These are phyloP conservation scores for Bacidia rubella DNA, from an alignment of 495 filamentous ascomycete species.

Conservation along the genomic window DNA sequence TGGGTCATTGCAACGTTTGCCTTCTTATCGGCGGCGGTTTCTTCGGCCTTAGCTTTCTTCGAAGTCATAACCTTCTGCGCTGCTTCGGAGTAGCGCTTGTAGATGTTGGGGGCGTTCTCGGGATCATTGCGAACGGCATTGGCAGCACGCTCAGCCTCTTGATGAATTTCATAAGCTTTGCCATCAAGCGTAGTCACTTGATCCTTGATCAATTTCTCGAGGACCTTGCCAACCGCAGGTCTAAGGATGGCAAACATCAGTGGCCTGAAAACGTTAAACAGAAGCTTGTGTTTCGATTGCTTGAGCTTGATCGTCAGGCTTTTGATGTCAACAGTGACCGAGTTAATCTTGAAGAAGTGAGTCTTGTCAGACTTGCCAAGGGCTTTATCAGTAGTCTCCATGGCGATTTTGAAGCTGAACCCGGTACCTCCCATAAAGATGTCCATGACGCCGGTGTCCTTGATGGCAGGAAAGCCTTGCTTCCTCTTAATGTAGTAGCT, in stretches of 20 bases:
- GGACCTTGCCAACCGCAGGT: constrained; percentile 69
- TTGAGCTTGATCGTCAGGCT: constrained; percentile 80
- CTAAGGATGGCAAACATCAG: constrained; percentile 70
- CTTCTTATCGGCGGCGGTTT: constrained; percentile 54
- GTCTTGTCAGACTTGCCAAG: constrained; percentile 47
- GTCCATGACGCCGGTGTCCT: constrained; percentile 79
- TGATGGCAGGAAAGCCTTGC: constrained; percentile 84
- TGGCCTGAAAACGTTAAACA: constrained; percentile 82
- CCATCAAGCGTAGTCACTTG: constrained; percentile 57
- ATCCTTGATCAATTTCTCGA: constrained; percentile 78
- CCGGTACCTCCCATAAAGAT: constrained; percentile 80
- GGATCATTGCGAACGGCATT: constrained; percentile 56
- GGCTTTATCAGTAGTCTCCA: constrained; percentile 55
- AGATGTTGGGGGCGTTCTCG: constrained; percentile 70
- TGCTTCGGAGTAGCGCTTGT: constrained; percentile 66
- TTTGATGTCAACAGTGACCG: constrained; percentile 70
- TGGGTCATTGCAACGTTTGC: constrained; percentile 71
- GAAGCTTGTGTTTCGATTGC: constrained; percentile 85
- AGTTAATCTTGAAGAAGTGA: constrained; percentile 89
- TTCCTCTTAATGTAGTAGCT: constrained; percentile 94
- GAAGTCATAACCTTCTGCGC: constrained; percentile 59
- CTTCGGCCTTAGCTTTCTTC: constrained; percentile 58
- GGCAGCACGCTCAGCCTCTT: constrained; percentile 62
- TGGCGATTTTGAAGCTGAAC: constrained; percentile 81
- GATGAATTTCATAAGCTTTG: constrained; percentile 60